Percentiles rank a stretch among this genome's conserved stretches.
Conservation (phyloP, 2,329 filamentous ascomycete genomes). For the Seiridium unicorne region DNA sequence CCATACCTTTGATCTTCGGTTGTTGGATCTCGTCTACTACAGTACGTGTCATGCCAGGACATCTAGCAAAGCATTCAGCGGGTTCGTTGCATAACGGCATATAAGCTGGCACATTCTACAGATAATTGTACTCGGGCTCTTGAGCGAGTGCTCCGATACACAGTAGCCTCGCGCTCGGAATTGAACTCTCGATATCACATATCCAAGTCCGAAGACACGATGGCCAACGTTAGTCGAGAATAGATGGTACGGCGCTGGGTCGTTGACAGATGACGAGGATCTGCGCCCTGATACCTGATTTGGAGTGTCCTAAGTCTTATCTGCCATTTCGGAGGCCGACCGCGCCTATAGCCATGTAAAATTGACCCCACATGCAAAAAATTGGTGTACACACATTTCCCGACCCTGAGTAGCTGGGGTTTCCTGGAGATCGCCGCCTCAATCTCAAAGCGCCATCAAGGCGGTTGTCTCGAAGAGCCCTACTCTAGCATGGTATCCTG, state of each 20-base stretch:
- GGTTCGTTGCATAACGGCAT: constrained; percentile 5
- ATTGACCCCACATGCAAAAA: not conserved
- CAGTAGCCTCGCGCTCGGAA: not conserved
- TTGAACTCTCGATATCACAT: not conserved
- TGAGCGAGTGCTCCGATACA: not conserved
- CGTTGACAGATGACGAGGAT: not conserved
- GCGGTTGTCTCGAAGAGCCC: not conserved
- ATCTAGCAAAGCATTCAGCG: constrained; percentile 2
- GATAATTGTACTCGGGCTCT: not conserved
- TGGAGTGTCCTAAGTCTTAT: not conserved
- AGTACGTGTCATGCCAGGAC: not conserved
- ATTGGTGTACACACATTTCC: too few relatives aligned
- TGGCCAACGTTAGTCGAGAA: too few relatives aligned
- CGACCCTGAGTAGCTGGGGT: not conserved
- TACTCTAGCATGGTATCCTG: constrained; percentile 2
- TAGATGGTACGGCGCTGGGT: too few relatives aligned
- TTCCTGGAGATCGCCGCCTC: not conserved
- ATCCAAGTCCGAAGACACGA: not conserved
- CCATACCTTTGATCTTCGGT: constrained; percentile 4
- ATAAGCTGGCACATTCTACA: not conserved
- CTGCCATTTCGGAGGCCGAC: not conserved
- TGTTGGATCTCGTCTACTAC: constrained; percentile 1
- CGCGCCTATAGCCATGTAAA: not conserved
- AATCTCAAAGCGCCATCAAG: not conserved
- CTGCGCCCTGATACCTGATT: not conserved